These are phyloP conservation scores for Ceratobasidium sp. DNA, from an alignment of 1,284 basidiomycete species.

Conservation along the genomic window DNA sequence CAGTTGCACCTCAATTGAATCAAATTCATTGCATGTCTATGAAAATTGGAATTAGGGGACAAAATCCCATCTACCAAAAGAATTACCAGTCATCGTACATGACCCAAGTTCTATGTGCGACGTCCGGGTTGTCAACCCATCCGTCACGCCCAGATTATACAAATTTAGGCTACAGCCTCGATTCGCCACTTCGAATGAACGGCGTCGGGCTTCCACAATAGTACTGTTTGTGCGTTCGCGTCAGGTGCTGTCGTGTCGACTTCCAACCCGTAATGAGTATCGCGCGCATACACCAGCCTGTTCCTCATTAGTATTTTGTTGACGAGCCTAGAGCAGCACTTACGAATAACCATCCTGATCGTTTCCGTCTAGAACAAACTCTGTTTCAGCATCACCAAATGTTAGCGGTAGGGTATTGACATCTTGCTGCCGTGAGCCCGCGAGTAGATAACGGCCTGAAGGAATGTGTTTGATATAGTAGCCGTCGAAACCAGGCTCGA, in stretches of 20 bases:
- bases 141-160: background rate
- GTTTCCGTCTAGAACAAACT: conserved; percentile 21
- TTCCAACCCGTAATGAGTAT: conserved; percentile 1
- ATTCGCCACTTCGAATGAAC: conserved; percentile 18
- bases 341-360: conserved; percentile 30
- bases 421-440: background rate
- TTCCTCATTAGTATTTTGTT: background rate
- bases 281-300: conserved; percentile 8
- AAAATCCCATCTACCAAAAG: no score
- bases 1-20: no score
- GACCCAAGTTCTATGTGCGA: no score
- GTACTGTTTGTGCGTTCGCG: background rate
- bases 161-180: background rate
- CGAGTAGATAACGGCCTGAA: conserved; percentile 13
- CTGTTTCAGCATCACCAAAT: background rate
- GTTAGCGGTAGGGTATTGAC: background rate
- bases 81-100: no score
- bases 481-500: conserved; percentile 26
- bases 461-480: conserved; percentile 20
- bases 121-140: no score
- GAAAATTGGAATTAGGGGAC: no score
- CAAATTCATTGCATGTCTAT: no score
- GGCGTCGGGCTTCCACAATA: conserved; percentile 19
- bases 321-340: background rate
- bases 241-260: no score